These are phyloP conservation scores for Ganoderma resinaceum DNA, from an alignment of 1,284 basidiomycete genomes.

Conservation along the genomic window DNA sequence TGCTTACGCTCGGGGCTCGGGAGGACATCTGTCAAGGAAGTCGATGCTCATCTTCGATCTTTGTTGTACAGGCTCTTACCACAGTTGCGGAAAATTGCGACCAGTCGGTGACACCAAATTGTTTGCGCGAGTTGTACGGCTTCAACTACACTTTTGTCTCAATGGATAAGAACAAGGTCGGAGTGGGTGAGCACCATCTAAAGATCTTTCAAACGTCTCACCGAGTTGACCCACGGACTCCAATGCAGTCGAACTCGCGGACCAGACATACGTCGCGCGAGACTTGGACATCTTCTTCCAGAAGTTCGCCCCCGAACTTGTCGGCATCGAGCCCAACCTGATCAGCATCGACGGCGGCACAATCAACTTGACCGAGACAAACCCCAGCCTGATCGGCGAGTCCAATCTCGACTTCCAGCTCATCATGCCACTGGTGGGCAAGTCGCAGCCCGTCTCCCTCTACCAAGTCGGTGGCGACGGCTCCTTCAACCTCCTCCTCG, in stretches of 20 bases:
- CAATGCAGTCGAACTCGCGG: slow-evolving; percentile 53
- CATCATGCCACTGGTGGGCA: slow-evolving; percentile 51
- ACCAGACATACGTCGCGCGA: slow-evolving; percentile 48
- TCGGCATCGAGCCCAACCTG: slow-evolving; percentile 36
- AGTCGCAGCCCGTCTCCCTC: slow-evolving; percentile 47
- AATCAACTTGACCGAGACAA: slow-evolving; percentile 31
- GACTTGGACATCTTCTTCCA: slow-evolving; percentile 53
- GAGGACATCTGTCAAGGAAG: background rate
- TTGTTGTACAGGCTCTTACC: slow-evolving; percentile 4
- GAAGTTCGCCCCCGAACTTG: slow-evolving; percentile 42
- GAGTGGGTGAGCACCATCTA: slow-evolving; percentile 22
- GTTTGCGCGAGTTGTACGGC: slow-evolving; percentile 29
- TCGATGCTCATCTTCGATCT: background rate
- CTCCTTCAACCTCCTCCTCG: slow-evolving; percentile 53
- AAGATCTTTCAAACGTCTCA: slow-evolving; percentile 3
- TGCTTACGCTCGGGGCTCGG: background rate
- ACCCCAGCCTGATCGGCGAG: slow-evolving; percentile 53
- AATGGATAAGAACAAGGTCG: slow-evolving; percentile 24
- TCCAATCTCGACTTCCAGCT: slow-evolving; percentile 61
- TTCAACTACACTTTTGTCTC: slow-evolving; percentile 22
- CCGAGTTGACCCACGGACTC: slow-evolving; percentile 42
- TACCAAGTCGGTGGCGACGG: slow-evolving; percentile 36
- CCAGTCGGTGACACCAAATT: slow-evolving; percentile 20
- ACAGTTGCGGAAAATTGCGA: slow-evolving; percentile 21
- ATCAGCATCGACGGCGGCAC: slow-evolving; percentile 55